A percentile compares a stretch with the other conserved stretches of the same genome.
Evolutionary conservation across 345 rosid species (phyloP).

Genomic region (Euphorbia tirucalli): DNA sequence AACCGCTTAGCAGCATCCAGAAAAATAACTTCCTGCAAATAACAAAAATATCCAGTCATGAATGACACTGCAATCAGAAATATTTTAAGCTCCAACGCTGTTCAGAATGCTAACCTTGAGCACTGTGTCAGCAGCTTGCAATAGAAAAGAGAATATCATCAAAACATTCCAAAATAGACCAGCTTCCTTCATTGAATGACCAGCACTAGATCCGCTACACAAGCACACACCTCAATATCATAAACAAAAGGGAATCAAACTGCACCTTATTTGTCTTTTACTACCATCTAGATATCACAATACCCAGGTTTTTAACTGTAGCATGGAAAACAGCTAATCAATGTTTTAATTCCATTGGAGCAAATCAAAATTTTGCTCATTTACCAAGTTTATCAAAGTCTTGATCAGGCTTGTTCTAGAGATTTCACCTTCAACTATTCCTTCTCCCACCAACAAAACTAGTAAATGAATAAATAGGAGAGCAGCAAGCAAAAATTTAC

Average conservation of each 20-base stretch:
- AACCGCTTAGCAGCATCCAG: constrained; percentile 46
- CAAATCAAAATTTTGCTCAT: not conserved
- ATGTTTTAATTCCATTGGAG: not conserved
- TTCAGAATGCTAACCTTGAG: constrained; percentile 58
- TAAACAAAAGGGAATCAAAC: not conserved
- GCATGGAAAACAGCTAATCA: not conserved
- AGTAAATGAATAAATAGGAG: not conserved
- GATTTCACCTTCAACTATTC: not conserved
- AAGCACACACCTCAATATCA: constrained; percentile 24
- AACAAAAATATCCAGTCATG: constrained; percentile 23
- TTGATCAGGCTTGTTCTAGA: not conserved
- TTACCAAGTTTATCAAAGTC: not conserved
- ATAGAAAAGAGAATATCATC: constrained; percentile 78
- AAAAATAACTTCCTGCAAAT: constrained; percentile 80
- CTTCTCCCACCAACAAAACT: not conserved
- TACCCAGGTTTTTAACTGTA: not conserved
- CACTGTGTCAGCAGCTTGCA: constrained; percentile 90
- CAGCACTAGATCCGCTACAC: constrained; percentile 72
- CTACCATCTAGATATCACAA: not conserved
- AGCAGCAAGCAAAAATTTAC: not conserved
- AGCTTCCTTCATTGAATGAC: constrained; percentile 69
- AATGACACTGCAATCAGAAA: constrained; percentile 7
- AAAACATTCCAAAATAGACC: constrained; percentile 88
- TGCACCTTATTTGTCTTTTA: not conserved
- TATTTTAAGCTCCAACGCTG: not conserved